These are phyloP conservation scores for Aspergillus kassunensis DNA, from an alignment of 495 filamentous ascomycete genomes.

Conservation along the genomic window DNA sequence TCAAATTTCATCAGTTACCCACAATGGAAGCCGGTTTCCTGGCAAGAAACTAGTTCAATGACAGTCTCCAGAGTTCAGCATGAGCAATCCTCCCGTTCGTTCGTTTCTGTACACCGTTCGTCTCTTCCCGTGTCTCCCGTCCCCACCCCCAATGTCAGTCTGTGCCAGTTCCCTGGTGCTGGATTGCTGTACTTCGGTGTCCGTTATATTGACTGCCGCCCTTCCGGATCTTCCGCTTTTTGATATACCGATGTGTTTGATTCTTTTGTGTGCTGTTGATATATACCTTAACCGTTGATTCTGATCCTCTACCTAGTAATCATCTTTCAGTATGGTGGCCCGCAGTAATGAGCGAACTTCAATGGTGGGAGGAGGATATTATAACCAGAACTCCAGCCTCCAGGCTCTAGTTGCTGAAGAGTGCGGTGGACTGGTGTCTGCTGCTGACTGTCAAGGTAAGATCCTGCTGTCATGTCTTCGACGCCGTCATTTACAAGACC, in stretches of 20 bases:
- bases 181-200: too few relatives aligned
- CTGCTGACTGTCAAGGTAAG: constrained; percentile 1
- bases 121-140: background rate
- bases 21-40: background rate
- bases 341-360: constrained; percentile 5
- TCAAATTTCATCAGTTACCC: background rate
- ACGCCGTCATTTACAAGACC: background rate
- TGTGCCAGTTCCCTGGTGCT: too few relatives aligned
- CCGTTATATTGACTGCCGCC: background rate
- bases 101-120: background rate
- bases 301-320: background rate
- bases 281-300: background rate
- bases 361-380: constrained; percentile 7
- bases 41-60: background rate
- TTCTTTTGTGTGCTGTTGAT: too few relatives aligned
- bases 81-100: background rate
- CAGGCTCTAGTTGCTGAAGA: constrained; percentile 7
- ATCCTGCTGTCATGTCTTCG: background rate
- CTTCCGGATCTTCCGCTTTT: background rate
- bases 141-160: too few relatives aligned
- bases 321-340: background rate
- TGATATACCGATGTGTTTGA: too few relatives aligned
- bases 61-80: background rate
- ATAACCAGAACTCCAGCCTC: constrained; percentile 6
- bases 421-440: background rate